Evolutionary conservation across 2,329 filamentous ascomycete species (phyloP).

Genomic region (Fusarium udum): DNA sequence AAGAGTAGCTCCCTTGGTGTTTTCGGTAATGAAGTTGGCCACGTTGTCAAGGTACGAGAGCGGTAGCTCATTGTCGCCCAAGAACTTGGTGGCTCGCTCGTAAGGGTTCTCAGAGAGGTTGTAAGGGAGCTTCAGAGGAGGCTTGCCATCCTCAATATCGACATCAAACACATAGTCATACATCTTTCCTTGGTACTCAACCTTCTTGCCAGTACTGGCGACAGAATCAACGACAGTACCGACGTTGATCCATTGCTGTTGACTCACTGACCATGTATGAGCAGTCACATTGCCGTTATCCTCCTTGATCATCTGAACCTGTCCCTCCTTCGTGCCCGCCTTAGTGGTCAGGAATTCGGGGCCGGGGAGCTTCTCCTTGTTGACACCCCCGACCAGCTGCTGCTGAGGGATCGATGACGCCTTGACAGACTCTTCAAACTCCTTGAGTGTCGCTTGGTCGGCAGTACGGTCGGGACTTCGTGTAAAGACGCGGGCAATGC

Average conservation of each 20-base stretch:
- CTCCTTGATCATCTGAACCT: conserved; percentile 91
- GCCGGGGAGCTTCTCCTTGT: conserved; percentile 91
- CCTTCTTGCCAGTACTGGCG: conserved; percentile 82
- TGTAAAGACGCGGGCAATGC: conserved; percentile 84
- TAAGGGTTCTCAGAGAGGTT: conserved; percentile 94
- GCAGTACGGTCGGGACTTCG: conserved; percentile 76
- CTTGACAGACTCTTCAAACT: conserved; percentile 85
- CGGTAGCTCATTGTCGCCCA: conserved; percentile 87
- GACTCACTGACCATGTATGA: conserved; percentile 82
- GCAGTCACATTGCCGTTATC: conserved; percentile 83
- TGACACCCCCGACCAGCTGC: conserved; percentile 76
- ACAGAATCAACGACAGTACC: conserved; percentile 94
- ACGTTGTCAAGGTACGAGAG: conserved; percentile 90
- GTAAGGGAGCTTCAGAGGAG: conserved; percentile 91
- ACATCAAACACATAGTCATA: conserved; percentile 98
- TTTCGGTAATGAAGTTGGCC: conserved; percentile 89
- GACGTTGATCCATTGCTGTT: conserved; percentile 83
- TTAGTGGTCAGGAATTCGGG: conserved; percentile 86
- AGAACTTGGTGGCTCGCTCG: conserved; percentile 89
- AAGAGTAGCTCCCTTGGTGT: conserved; percentile 87
- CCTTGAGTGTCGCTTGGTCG: conserved; percentile 70
- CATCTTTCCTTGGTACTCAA: conserved; percentile 81
- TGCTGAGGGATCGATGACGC: conserved; percentile 88
- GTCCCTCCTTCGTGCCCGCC: conserved; percentile 92
- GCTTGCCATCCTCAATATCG: conserved; percentile 93